Percentiles rank a stretch among this genome's conserved stretches.
These are phyloP conservation scores for Thamnidium elegans DNA, from an alignment of 192 early-diverging fungal genomes.

Conservation along the genomic window DNA sequence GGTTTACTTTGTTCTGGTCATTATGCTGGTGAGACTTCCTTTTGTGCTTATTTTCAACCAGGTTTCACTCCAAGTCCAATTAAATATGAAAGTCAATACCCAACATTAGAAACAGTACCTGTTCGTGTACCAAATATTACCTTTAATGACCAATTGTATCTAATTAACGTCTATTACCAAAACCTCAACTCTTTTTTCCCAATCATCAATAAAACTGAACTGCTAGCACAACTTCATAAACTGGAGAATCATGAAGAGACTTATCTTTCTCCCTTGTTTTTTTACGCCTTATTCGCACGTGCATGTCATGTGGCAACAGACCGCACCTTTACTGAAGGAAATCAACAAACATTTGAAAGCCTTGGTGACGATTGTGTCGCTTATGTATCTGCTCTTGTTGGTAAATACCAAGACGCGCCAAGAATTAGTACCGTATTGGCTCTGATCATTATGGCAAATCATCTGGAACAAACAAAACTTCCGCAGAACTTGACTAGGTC, in stretches of 20 bases:
- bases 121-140: slow-evolving; percentile 8
- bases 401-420: slow-evolving; percentile 55
- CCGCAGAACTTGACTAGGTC: slow-evolving; percentile 44
- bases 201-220: slow-evolving; percentile 27
- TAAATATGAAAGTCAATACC: neutral
- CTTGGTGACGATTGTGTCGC: slow-evolving; percentile 38
- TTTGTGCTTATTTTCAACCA: slow-evolving; percentile 12
- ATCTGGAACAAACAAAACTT: slow-evolving; percentile 53
- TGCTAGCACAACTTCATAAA: slow-evolving; percentile 19
- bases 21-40: slow-evolving; percentile 22
- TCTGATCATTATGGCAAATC: slow-evolving; percentile 57
- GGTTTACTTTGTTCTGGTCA: slow-evolving; percentile 12
- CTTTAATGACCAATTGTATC: slow-evolving; percentile 21
- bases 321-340: neutral
- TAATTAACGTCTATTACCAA: slow-evolving; percentile 35
- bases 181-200: slow-evolving; percentile 38
- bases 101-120: neutral
- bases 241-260: neutral
- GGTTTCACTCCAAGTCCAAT: too few species aligned
- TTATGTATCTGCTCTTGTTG: slow-evolving; percentile 54
- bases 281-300: slow-evolving; percentile 29
- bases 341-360: neutral
- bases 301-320: slow-evolving; percentile 32
- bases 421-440: slow-evolving; percentile 55
- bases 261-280: slow-evolving; percentile 21